Base-by-base conservation (phyloP, 2,329 filamentous ascomycete species). In the Hypomyces rosellus region DNA sequence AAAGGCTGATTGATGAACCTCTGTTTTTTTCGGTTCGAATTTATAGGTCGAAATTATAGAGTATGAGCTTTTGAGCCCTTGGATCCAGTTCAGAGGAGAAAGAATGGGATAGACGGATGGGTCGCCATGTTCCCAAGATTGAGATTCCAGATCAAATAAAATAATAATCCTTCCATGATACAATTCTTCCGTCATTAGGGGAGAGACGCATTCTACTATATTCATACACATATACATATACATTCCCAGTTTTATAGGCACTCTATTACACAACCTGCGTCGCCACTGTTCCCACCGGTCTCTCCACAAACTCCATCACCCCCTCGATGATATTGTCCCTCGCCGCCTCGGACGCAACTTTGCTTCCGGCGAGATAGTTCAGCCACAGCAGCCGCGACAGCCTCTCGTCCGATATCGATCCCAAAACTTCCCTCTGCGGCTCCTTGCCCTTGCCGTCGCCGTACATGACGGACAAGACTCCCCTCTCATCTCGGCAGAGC, bases 261-360 rank as follows among this genome's bases (percentile, higher is more conserved):
- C 5, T 13, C 9, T 42, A 18, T 14, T 45, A 45, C 8, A 83
- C 59, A 44, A 96, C 87, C 72, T 89, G 88, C 34, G 88, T 80
- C 45, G 89, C 88, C 1, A 95, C 85, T 0, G 89, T 95, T 1
- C 91, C 92, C 14, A 96, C 81, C 0, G 93, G 93, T 56, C 92
- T 74, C 68, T 90, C 88, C 1, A 93, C 89, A 69, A 96, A 87
- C 58, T 85, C 85, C 76, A 97, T 85, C 54, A 95, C 80, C 0
- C 93, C 93, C 44, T 95, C 83, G 3, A 95, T 86, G 46, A 99
- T 86, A 59, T 80, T 95, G 69, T 82, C 76, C 58, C 92, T 79
- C 14, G 90, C 88, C 3, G 78, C 75, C 66, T 96, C 89, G 55
- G 89, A 95, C 30, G 90, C 90, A 9, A 96, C 90, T 61, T 84